Evolutionary conservation across 2,329 filamentous ascomycete species (phyloP), one percentile per base, ranked within the genome.

Genomic region (Colletotrichum sp.): DNA sequence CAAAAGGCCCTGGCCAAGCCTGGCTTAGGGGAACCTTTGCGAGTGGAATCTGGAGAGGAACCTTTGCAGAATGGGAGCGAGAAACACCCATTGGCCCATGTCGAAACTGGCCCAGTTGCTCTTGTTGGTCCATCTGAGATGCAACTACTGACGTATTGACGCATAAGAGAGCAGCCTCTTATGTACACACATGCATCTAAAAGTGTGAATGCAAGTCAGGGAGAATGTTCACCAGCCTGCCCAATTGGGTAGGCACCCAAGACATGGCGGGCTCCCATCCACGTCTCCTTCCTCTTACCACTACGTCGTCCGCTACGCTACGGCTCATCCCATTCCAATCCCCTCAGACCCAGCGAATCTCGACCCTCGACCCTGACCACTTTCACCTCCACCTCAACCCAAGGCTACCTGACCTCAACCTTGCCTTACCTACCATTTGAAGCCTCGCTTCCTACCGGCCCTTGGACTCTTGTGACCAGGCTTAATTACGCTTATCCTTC

Each of bases 181-280:
- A 57, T 16, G 24, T 15, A 18, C 24, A 57, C 13, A 59, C 21
- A 31, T 33, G 29, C 18, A n/a, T 63, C 16, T 63, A 29, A 38
- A 8, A 6, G 27, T 9, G 29, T 15, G 1, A 3, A 59, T 59
- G 31, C 16, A 33, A 12, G 57, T 59, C 57, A 18, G 18, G 16
- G 57, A 31, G 11, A 31, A 31, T 21, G 18, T 33, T n/a, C 27
- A 21, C 18, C 47, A 24, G 47, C 66, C 70, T 69, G 54, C 66
- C 70, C 58, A 18, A 72, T 72, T 69, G 43, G 70, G 70, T 72
- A 72, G 70, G 70, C 59, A 64, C 62, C 47, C 29, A 55, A 57
- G 13, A 36, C n/a, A 24, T 13, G 4, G 47, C 31, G 43, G 34
- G 63, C 31, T 33, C 47, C 18, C 47, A 21, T 21, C n/a, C n/a